Conservation (phyloP, 176 grass and related monocot genomes). For the Cenchrus purpureus region DNA sequence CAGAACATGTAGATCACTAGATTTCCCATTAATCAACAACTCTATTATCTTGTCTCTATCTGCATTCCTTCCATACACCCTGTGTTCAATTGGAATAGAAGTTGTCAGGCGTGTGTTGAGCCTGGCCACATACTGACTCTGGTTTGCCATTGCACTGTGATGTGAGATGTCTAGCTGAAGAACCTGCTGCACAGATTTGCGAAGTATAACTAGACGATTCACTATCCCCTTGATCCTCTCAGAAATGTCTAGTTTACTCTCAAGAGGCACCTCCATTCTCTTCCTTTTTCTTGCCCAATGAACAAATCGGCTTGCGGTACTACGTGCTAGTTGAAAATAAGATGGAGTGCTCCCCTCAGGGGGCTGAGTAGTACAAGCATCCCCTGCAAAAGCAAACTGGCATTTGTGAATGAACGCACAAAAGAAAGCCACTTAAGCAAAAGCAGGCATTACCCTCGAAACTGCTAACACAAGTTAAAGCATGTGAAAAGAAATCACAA, state of each 20-base stretch:
- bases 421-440: background rate
- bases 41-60: constrained; percentile 2
- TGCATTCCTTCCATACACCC: constrained; percentile 5
- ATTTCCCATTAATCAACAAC: background rate
- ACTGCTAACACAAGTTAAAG: background rate
- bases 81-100: background rate
- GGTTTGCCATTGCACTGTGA: too few species aligned
- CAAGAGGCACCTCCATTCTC: background rate
- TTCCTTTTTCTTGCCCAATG: background rate
- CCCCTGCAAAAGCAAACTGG: background rate
- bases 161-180: too few species aligned
- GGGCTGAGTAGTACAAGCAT: too few species aligned
- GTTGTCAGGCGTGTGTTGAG: background rate
- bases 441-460: background rate
- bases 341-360: background rate
- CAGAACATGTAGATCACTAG: background rate
- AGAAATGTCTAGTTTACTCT: too few species aligned
- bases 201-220: background rate
- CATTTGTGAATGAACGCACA: background rate
- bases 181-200: too few species aligned
- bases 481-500: background rate
- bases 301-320: background rate
- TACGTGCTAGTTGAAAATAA: background rate
- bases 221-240: too few species aligned
- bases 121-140: background rate